Evolutionary conservation across 106 monocot species (phyloP), one percentile per base, ranked within the genome.

Genomic region (Acanthochlamys bracteata): DNA sequence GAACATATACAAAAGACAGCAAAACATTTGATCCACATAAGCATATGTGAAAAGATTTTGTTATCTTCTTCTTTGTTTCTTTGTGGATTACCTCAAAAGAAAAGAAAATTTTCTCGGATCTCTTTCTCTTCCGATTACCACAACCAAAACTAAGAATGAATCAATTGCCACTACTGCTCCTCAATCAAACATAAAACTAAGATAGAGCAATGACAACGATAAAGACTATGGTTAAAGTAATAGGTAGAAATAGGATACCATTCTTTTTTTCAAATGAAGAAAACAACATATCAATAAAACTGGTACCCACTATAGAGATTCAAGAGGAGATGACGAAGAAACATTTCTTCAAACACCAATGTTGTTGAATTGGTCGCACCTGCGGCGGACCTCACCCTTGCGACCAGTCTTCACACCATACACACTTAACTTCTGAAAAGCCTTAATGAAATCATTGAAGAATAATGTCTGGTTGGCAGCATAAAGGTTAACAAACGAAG

Each of bases 381-480:
- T 58, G 54, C 80, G 73, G 42, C 90, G 64, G 10, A 93, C 75
- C 77, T 88, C 92, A 0, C 92, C 92, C 3, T 68, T 41, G 16
- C 39, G 39, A 1, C 77, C 79, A 3, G 75, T 71, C 75, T 80
- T 88, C 12, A 88, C 84, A 8, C 79, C 78, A 53, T 73, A 60
- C 12, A 73, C 12, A 67, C 82, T 70, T 20, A 88, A 70, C 79
- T 87, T 88, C 77, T 82, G 60, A 61, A 88, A 84, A 11, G 82
- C 88, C 14, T 16, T 63, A 8, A 72, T 67, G 43, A 92, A 88
- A 62, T 92, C 84, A 17, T 63, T 66, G 75, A 85, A 85, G 69
- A 90, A 85, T 13, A 68, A 66, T 13, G 62, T 73, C 49, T 83
- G 69, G 66, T 80, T 79, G 16, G 61, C 66, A 20, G 84, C 84